Percentiles rank a stretch among this genome's conserved stretches.
phyloP scores from a whole-genome alignment of 352 stramenopile genomes.

The Phytophthora ramorum region DNA sequence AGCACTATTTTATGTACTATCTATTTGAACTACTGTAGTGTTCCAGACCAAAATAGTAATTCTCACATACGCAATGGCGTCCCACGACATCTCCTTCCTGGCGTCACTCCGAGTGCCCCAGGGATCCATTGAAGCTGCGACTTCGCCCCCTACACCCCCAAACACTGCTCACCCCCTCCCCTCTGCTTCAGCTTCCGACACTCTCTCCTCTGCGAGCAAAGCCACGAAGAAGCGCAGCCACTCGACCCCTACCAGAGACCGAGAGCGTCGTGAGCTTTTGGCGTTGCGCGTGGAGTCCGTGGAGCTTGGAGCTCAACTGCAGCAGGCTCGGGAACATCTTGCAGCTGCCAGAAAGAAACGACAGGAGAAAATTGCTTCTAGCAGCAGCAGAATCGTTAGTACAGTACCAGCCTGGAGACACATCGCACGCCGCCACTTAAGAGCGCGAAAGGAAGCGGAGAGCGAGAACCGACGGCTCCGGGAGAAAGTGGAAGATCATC shows the following conservation, averaged over 20 bases:
- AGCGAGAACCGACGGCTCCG: slow-evolving; percentile 32
- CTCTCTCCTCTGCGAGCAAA: slow-evolving; percentile 4
- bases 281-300: slow-evolving; percentile 32
- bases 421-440: slow-evolving; percentile 31
- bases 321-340: slow-evolving; percentile 17
- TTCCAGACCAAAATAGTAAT: neutral
- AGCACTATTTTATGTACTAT: neutral
- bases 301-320: slow-evolving; percentile 26
- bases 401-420: slow-evolving; percentile 38
- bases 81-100: slow-evolving; percentile 8
- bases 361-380: slow-evolving; percentile 7
- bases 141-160: neutral
- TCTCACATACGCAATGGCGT: neutral
- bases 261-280: slow-evolving; percentile 40
- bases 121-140: slow-evolving; percentile 3
- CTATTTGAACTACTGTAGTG: neutral
- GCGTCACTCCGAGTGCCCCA: neutral
- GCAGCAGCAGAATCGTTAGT: slow-evolving; percentile 29
- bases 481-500: slow-evolving; percentile 20
- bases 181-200: slow-evolving; percentile 9
- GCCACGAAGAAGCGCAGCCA: slow-evolving; percentile 41
- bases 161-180: neutral
- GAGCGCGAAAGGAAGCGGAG: slow-evolving; percentile 25
- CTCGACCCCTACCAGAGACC: slow-evolving; percentile 39
- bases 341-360: slow-evolving; percentile 13